Evolutionary conservation across 2,329 filamentous ascomycete genomes (phyloP).

Genomic region (Zelopaecilomyces penicillatus): DNA sequence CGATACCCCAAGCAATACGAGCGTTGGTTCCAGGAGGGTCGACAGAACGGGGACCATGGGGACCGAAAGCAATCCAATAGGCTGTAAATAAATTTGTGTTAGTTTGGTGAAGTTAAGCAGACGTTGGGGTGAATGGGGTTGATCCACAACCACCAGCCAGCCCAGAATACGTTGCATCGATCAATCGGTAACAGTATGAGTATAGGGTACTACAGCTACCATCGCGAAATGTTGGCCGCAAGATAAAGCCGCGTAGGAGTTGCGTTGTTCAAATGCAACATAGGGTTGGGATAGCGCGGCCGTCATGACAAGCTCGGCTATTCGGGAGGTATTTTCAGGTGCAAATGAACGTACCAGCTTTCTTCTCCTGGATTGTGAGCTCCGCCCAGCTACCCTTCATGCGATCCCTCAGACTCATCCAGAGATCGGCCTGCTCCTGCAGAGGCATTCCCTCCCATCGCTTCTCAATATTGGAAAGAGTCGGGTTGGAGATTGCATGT

Average conservation of each 20-base stretch:
- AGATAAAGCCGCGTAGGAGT: not conserved
- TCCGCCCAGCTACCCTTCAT: slow-evolving; percentile 99
- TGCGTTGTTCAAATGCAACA: too few species aligned
- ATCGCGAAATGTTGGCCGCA: too few species aligned
- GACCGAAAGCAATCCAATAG: slow-evolving; percentile 98
- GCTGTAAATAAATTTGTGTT: slow-evolving; percentile 51
- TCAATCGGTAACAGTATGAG: not conserved
- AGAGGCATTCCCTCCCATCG: slow-evolving; percentile 97
- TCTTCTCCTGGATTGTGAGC: slow-evolving; percentile 95
- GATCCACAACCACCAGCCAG: not conserved
- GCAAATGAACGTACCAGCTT: slow-evolving; percentile 69
- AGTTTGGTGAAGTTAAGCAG: slow-evolving; percentile 17
- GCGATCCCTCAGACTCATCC: slow-evolving; percentile 95
- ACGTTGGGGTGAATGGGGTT: not conserved
- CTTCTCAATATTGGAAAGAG: slow-evolving; percentile 97
- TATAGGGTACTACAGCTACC: too few species aligned
- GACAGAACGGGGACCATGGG: slow-evolving; percentile 83
- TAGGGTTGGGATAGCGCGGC: slow-evolving; percentile 4
- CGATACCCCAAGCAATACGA: slow-evolving; percentile 68
- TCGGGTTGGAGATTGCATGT: slow-evolving; percentile 96
- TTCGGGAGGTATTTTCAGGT: slow-evolving; percentile 26
- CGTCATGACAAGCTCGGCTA: slow-evolving; percentile 16
- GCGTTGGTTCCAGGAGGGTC: slow-evolving; percentile 76
- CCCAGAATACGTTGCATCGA: not conserved
- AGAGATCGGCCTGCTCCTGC: slow-evolving; percentile 97